These are phyloP conservation scores for Limonomyces culmigenus DNA, from an alignment of 1,284 basidiomycete genomes.

Conservation along the genomic window DNA sequence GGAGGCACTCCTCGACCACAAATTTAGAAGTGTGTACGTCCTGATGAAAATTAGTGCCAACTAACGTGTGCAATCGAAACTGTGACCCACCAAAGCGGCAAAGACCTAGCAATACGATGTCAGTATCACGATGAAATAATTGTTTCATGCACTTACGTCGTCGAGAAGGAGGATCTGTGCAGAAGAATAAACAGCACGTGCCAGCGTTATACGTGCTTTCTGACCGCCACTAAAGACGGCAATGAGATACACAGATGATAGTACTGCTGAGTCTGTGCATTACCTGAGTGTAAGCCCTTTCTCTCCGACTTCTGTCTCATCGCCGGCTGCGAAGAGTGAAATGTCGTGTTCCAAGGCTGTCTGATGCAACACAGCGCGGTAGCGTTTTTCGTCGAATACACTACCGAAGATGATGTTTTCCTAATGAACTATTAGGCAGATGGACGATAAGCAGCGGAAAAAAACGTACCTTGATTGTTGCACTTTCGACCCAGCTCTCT, in stretches of 20 bases:
- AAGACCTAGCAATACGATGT: background rate
- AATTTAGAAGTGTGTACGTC: conserved; percentile 12
- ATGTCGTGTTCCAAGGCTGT: conserved; percentile 20
- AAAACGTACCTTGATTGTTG: conserved; percentile 20
- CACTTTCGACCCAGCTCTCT: conserved; percentile 24
- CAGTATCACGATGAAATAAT: too few species aligned
- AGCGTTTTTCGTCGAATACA: conserved; percentile 22
- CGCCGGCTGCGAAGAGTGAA: conserved; percentile 9
- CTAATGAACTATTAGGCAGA: conserved; percentile 6
- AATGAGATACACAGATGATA: background rate
- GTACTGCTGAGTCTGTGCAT: conserved; percentile 15
- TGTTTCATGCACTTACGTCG: conserved; percentile 26
- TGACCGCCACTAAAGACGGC: conserved; percentile 8
- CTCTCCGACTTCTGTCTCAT: conserved; percentile 5
- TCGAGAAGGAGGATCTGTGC: conserved; percentile 46
- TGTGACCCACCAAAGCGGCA: too few species aligned
- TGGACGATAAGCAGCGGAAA: background rate
- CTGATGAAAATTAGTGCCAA: too few species aligned
- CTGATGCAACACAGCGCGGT: conserved; percentile 12
- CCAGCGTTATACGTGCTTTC: conserved; percentile 51
- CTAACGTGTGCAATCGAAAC: too few species aligned
- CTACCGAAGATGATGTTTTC: conserved; percentile 27
- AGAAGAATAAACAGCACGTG: conserved; percentile 50
- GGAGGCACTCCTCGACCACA: conserved; percentile 26
- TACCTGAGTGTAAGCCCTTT: conserved; percentile 43